Conservation (phyloP, 768 basidiomycete species). For the Nevesoporus exiguus region DNA sequence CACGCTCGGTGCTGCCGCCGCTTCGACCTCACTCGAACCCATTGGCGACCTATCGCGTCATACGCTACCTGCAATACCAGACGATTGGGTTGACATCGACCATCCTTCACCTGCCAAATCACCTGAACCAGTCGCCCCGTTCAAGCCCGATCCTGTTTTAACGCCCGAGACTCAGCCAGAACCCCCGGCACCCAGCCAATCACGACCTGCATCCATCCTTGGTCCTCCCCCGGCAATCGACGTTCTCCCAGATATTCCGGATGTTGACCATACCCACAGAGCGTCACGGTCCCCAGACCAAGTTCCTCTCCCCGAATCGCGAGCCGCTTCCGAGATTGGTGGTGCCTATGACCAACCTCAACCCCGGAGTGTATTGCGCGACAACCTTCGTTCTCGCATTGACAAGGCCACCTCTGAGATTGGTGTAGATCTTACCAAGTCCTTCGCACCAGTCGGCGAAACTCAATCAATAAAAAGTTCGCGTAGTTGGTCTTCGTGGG, state of each 20-base stretch:
- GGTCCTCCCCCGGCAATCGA: constrained; percentile 9
- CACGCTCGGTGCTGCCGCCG: not conserved
- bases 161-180: not conserved
- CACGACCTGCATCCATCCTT: constrained; percentile 14
- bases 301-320: constrained; percentile 29
- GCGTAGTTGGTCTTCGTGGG: constrained; percentile 2
- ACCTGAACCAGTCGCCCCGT: constrained; percentile 4
- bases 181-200: constrained; percentile 3
- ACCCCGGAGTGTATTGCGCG: constrained; percentile 13
- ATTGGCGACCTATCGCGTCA: constrained; percentile 17
- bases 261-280: constrained; percentile 8
- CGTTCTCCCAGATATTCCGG: constrained; percentile 17
- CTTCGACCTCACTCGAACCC: constrained; percentile 2
- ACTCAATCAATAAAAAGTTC: constrained; percentile 1
- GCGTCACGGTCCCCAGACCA: constrained; percentile 14
- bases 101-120: constrained; percentile 5
- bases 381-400: constrained; percentile 8
- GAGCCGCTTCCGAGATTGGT: constrained; percentile 30
- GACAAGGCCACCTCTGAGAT: constrained; percentile 26
- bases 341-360: constrained; percentile 23
- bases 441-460: constrained; percentile 1
- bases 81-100: constrained; percentile 31
- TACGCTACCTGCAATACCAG: constrained; percentile 21
- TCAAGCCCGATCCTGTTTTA: constrained; percentile 6
- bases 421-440: constrained; percentile 14